These are phyloP conservation scores for Pythium phragmiticola DNA, from an alignment of 352 stramenopile species.

Conservation along the genomic window DNA sequence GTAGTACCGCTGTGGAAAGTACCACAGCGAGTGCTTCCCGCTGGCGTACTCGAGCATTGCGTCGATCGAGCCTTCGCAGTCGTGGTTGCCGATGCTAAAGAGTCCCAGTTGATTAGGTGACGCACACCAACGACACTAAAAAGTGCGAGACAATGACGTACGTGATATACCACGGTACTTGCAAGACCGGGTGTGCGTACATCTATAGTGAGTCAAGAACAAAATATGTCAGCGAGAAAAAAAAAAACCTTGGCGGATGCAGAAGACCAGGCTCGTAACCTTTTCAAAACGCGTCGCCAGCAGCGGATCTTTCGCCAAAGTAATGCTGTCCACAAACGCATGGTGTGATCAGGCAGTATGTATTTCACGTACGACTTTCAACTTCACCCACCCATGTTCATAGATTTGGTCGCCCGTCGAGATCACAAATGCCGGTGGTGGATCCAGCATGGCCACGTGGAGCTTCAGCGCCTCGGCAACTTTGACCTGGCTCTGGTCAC, in stretches of 20 bases:
- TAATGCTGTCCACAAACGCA: constrained; percentile 34
- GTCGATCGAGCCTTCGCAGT: constrained; percentile 82
- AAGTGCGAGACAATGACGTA: constrained; percentile 30
- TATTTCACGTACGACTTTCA: not conserved
- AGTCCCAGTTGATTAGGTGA: not conserved
- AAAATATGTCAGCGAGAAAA: not conserved
- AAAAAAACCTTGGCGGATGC: not conserved
- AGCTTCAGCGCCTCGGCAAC: constrained; percentile 64
- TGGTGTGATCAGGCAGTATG: not conserved
- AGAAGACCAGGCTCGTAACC: constrained; percentile 23
- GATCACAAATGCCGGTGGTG: constrained; percentile 69
- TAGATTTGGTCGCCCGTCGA: constrained; percentile 88
- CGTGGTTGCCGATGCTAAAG: constrained; percentile 80
- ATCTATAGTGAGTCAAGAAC: constrained; percentile 38
- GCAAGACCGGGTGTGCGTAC: constrained; percentile 61
- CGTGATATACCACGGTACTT: constrained; percentile 86
- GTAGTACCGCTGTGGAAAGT: constrained; percentile 81
- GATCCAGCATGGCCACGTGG: constrained; percentile 53
- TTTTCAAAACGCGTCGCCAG: constrained; percentile 75
- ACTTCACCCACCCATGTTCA: constrained; percentile 56
- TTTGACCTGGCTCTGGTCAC: constrained; percentile 52
- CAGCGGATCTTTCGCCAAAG: constrained; percentile 51
- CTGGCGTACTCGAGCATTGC: constrained; percentile 80
- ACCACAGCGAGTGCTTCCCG: constrained; percentile 70
- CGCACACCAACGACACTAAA: not conserved